Evolutionary conservation across 1,139 yeast genomes (phyloP).

Genomic region (Yamadazyma aaseri): DNA sequence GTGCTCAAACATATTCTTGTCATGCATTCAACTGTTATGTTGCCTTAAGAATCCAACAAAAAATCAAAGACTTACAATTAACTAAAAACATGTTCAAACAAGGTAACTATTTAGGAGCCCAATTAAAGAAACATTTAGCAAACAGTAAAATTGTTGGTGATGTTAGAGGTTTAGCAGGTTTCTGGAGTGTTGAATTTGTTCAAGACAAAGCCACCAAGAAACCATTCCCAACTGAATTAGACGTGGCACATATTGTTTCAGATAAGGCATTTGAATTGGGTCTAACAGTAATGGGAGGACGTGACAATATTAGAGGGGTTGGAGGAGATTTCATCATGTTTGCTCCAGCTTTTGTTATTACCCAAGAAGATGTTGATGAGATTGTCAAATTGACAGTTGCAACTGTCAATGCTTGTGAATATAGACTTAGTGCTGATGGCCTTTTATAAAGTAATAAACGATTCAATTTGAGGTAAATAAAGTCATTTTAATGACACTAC

Average conservation of each 20-base stretch:
- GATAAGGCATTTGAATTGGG: constrained; percentile 42
- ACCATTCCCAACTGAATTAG: constrained; percentile 36
- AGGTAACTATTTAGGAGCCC: constrained; percentile 50
- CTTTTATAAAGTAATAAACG: too few relatives aligned
- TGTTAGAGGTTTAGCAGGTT: constrained; percentile 61
- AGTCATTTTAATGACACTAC: too few relatives aligned
- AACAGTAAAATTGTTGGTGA: constrained; percentile 47
- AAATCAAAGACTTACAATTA: constrained; percentile 42
- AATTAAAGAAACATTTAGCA: constrained; percentile 29
- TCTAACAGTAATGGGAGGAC: constrained; percentile 43
- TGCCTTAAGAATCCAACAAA: constrained; percentile 57
- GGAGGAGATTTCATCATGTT: constrained; percentile 50
- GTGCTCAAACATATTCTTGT: constrained; percentile 63
- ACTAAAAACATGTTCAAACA: constrained; percentile 43
- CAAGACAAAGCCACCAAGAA: constrained; percentile 50
- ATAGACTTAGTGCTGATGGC: constrained; percentile 9
- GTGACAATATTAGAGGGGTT: constrained; percentile 26
- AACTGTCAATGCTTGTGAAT: constrained; percentile 13
- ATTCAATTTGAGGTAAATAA: too few relatives aligned
- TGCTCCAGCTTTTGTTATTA: constrained; percentile 51
- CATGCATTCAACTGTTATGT: constrained; percentile 60
- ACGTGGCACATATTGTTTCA: constrained; percentile 30
- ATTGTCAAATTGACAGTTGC: constrained; percentile 26
- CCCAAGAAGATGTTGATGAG: constrained; percentile 44
- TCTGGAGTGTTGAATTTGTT: constrained; percentile 59